Conservation (phyloP, 306 rosid species). For the Ormosia semicastrata region DNA sequence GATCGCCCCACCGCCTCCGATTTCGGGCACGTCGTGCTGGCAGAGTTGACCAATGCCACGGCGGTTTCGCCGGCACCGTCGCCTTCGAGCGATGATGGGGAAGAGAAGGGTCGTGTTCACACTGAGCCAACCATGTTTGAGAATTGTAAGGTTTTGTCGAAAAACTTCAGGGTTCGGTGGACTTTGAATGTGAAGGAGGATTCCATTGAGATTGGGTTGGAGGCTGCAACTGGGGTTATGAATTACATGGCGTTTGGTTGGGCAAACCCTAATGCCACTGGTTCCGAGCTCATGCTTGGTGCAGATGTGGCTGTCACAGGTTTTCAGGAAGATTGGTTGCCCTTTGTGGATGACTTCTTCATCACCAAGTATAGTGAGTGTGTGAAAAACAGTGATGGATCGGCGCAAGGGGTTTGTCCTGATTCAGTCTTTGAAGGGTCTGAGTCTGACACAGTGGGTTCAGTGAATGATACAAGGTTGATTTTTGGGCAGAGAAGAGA, state of each 20-base stretch:
- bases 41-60: background rate
- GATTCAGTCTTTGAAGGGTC: conserved; percentile 58
- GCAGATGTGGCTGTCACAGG: conserved; percentile 80
- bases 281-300: conserved; percentile 63
- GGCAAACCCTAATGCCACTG: conserved; percentile 56
- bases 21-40: conserved; percentile 63
- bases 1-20: conserved; percentile 73
- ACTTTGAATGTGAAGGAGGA: conserved; percentile 51
- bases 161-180: conserved; percentile 72
- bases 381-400: conserved; percentile 41
- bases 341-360: conserved; percentile 77
- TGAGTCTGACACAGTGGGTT: conserved; percentile 34
- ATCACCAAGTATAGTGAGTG: conserved; percentile 75
- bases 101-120: conserved; percentile 12
- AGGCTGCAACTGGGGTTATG: conserved; percentile 64
- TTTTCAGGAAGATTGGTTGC: conserved; percentile 65
- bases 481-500: conserved; percentile 76
- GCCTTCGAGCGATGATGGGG: conserved; percentile 25
- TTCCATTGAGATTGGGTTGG: conserved; percentile 69
- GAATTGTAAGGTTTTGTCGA: conserved; percentile 65
- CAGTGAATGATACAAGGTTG: conserved; percentile 57
- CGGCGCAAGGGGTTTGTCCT: conserved; percentile 81
- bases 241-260: conserved; percentile 93
- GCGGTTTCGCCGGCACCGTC: conserved; percentile 37
- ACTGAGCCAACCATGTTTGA: conserved; percentile 62